These are phyloP conservation scores for Mycosphaerella arachidis DNA, from an alignment of 2,329 filamentous ascomycete species.

Conservation along the genomic window DNA sequence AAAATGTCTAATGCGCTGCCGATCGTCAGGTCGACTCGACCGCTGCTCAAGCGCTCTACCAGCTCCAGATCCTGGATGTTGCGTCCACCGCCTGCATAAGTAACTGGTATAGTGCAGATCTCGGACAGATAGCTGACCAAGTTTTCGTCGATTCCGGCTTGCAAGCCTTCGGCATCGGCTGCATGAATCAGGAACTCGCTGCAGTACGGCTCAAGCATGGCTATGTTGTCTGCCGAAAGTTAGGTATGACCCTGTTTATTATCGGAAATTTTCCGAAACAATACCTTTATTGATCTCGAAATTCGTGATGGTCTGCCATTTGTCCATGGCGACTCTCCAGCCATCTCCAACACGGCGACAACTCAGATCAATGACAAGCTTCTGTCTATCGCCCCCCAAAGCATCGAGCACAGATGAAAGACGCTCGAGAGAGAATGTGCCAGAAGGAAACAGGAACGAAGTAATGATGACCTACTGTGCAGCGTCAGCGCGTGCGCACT, in stretches of 20 bases:
- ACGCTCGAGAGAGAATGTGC: slow-evolving; percentile 71
- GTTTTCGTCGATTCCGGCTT: slow-evolving; percentile 82
- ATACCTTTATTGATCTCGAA: slow-evolving; percentile 86
- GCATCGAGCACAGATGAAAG: slow-evolving; percentile 69
- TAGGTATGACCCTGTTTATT: neutral
- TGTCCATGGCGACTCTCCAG: slow-evolving; percentile 99
- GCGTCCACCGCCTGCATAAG: slow-evolving; percentile 91
- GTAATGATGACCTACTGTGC: slow-evolving; percentile 84
- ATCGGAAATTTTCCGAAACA: slow-evolving; percentile 9
- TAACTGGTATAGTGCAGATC: slow-evolving; percentile 91
- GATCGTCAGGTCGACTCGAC: slow-evolving; percentile 88
- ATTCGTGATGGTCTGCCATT: slow-evolving; percentile 96
- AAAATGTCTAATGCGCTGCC: slow-evolving; percentile 96
- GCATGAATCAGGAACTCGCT: slow-evolving; percentile 96
- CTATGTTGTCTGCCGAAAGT: slow-evolving; percentile 64
- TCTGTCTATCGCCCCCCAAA: slow-evolving; percentile 68
- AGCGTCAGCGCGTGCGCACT: slow-evolving; percentile 8
- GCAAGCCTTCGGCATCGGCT: slow-evolving; percentile 91
- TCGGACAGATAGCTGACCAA: slow-evolving; percentile 70
- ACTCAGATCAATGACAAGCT: slow-evolving; percentile 91
- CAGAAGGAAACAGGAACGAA: slow-evolving; percentile 84
- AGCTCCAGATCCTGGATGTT: slow-evolving; percentile 75
- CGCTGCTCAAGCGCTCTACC: slow-evolving; percentile 72
- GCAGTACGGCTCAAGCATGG: slow-evolving; percentile 80
- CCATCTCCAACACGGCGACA: slow-evolving; percentile 70